Conservation (phyloP, 2,329 filamentous ascomycete genomes). For the Ceratocystis albifundus region DNA sequence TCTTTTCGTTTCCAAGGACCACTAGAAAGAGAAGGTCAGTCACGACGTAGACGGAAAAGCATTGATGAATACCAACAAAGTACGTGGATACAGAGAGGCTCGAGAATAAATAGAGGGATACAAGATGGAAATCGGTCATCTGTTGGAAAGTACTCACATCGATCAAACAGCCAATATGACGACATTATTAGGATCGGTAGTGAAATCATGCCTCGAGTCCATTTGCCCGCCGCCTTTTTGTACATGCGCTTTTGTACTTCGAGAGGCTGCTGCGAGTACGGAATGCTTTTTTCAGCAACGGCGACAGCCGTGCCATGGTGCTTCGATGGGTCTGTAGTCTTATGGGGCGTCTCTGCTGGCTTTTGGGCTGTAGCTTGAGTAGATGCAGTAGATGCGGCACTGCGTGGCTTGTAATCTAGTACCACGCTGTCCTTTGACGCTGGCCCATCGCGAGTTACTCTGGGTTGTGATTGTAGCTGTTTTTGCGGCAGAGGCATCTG, state of each 20-base stretch:
- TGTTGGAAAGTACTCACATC: constrained; percentile 4
- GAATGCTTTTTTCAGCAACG: constrained; percentile 9
- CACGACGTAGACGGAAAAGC: neutral
- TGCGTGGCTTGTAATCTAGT: constrained; percentile 17
- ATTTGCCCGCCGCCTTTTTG: constrained; percentile 18
- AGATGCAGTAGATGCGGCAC: neutral
- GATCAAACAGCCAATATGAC: constrained; percentile 20
- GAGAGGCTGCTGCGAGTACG: constrained; percentile 19
- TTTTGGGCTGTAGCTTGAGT: no score
- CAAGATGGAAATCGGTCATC: neutral
- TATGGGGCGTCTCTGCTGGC: no score
- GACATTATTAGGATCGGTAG: constrained; percentile 19
- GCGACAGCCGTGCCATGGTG: neutral
- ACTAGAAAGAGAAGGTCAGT: constrained; percentile 3
- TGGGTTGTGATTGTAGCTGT: no score
- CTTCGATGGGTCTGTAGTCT: no score
- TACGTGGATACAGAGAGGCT: no score
- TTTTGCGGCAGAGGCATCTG: no score
- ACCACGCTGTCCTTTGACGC: neutral
- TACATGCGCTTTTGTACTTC: constrained; percentile 21
- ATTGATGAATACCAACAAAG: neutral
- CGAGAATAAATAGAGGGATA: neutral
- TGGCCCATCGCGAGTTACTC: neutral
- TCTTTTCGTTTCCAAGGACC: constrained; percentile 12
- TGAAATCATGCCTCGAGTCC: constrained; percentile 21